Evolutionary conservation across 352 stramenopile genomes (phyloP), one percentile per base, ranked within the genome.

Genomic region (Phytophthora rubi): DNA sequence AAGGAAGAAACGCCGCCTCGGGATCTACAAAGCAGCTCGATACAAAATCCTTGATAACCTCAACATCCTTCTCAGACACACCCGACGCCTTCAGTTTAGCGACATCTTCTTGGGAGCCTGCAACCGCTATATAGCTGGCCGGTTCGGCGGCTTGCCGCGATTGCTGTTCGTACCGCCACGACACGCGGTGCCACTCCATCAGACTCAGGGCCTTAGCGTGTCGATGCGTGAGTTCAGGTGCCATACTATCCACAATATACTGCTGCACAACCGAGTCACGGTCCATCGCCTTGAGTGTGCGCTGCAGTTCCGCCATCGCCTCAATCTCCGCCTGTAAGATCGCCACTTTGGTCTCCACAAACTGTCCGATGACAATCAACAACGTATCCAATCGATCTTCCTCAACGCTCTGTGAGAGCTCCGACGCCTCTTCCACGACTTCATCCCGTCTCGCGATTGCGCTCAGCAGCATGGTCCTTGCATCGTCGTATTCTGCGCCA

Each of bases 1-100:
- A 68, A 57, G 57, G 61, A 18, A 85, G 49, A 37, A 93, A 59
- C 23, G 79, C 73, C 49, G 78, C 75, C 10, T 94, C 86, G 0
- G 84, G 78, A 7, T 92, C 81, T 18, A 88, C 63, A 60, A 95
- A 95, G 71, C 88, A 95, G 58, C 83, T 92, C 18, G 77, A 81
- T n/a, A 95, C 70, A 65, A 95, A 95, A 48, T 95, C 86, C 66
- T 94, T 95, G 64, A 95, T 93, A 42, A 95, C 79, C 52, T 95
- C 85, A 12, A 94, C 68, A 51, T 95, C 88, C 47, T 88, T 91
- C 2, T 70, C 61, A 0, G 82, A 93, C 1, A 95, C 74, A 12
- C 86, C 85, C 0, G 62, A 76, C 12, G 75, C 75, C 53, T 92
- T 92, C 35, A 94, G 47, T 48, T 86, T 86, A 18, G 71, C 35